Base-by-base conservation (phyloP, 345 rosid genomes). In the Rhizophora mangle region DNA sequence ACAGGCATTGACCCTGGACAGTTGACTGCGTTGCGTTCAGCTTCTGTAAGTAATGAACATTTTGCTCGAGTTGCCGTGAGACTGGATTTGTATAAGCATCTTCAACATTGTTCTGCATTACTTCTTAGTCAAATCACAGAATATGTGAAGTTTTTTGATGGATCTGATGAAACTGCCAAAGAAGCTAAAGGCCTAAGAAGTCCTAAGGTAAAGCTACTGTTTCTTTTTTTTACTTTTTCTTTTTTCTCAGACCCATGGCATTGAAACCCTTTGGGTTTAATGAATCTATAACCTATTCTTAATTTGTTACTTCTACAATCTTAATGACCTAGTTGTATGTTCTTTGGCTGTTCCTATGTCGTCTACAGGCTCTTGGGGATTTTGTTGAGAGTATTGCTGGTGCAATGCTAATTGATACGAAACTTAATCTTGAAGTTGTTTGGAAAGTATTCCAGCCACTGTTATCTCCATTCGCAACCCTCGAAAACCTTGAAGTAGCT, bases 1-100 rank as follows among this genome's bases (percentile, higher is more conserved):
- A 49, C 73, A 11, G 73, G 82, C 49, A 76, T 86, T 16, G 89
- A 93, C 67, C 97, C 96, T 29, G 99, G 99, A 58, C 90, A 86
- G 76, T 78, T 95, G 91, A 95, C 96, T 0, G 96, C 88, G 70
- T 82, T 95, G 74, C 96, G 97, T 39, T 85, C 96, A 2, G 96
- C 96, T 60, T 87, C 92, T 67, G 96, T 92, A 34, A 89, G 72
- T 72, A 95, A 95, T 36, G 92, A 89, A 64, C 88, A 74, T 72
- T 95, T 95, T 72, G 96, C 99, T 26, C 95, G 85, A 84, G 85
- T 83, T 68, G 86, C 89, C 13, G 89, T 89, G 57, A 82, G 82
- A 67, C 64, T 79, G 27, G 73, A 75, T 60, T 86, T 95, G 18
- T 74, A 84, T 63, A 68, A 34, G 61, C 92, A 91, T 80, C 93